Base-by-base conservation (phyloP, 371 early-diverging fungal species). In the Mucor indicus region DNA sequence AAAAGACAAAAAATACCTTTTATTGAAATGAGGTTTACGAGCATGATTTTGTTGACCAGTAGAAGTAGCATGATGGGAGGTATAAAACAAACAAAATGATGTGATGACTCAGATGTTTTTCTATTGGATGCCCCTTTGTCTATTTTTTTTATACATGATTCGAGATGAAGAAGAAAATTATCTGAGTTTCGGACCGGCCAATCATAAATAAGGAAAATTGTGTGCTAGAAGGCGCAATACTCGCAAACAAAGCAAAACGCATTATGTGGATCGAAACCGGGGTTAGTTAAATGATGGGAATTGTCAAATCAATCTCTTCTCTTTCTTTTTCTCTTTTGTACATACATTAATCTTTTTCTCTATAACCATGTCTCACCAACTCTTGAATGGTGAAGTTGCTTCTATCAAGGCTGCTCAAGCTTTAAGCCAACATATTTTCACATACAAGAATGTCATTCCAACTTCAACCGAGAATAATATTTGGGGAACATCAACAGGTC, bases 361-460 rank as follows among this genome's bases (percentile, higher is more conserved):
- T 22, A 20, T 38, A 27, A 27, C 5, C 29, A 27, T 27, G 11
- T 7, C 29, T 27, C 11, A 27, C 11, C 38, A 49, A 45, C 20
- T 61, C 19, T 41, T 75, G 20, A 70, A 78, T 24, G 89, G 82
- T 35, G 74, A 83, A 57, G 66, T 74, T 12, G 89, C 87, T 15
- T 76, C 81, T 10, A 71, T 85, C 23, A 75, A 80, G 53, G 79
- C 89, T 2, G 85, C 90, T 3, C 83, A 87, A 53, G 72, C 72
- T 12, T 66, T 91, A 25, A 83, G 84, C 60, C 81, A 87, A 55
- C 70, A 86, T 38, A 67, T 84, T 47, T 89, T 88, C 57, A 78
- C 90, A 38, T 87, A 55, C 19, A 56, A 52, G 20, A 24, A 20
- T 10, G 25, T 54, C 27, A 9, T n/a, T 27, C 17, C 21, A 25